Percentiles rank a stretch among this genome's conserved stretches.
Evolutionary conservation across 208 protist species (phyloP).

Genomic region (Acanthamoeba royreba): DNA sequence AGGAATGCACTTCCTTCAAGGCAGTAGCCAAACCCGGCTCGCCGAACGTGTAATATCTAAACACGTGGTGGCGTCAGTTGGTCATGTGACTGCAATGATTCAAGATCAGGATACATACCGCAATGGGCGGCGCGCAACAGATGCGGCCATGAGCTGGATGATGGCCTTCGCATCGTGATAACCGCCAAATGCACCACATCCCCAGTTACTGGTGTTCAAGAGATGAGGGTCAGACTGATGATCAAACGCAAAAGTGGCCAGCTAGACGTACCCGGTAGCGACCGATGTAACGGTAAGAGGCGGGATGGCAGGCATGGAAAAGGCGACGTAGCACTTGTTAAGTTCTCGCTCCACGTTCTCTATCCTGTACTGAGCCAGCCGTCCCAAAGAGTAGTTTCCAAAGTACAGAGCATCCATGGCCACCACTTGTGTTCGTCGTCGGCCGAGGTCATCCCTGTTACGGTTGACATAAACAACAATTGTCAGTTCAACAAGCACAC

Average conservation of each 20-base stretch:
- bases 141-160: slow-evolving; percentile 33
- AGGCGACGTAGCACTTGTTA: background rate
- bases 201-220: background rate
- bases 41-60: slow-evolving; percentile 36
- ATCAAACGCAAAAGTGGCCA: background rate
- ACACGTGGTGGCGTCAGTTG: background rate
- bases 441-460: background rate
- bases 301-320: background rate
- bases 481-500: background rate
- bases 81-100: background rate
- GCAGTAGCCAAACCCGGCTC: background rate
- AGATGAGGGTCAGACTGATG: background rate
- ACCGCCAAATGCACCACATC: slow-evolving; percentile 40
- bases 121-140: background rate
- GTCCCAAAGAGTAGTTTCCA: background rate
- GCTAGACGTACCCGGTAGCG: background rate
- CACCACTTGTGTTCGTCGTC: background rate
- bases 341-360: background rate
- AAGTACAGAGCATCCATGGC: slow-evolving; percentile 44
- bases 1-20: background rate
- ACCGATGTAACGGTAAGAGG: background rate
- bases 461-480: too few species aligned
- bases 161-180: background rate
- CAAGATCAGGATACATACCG: background rate
- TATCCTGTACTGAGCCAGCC: background rate